Percentiles rank a stretch among this genome's conserved stretches.
Conservation (phyloP, 345 rosid genomes). For the Populus simonii region DNA sequence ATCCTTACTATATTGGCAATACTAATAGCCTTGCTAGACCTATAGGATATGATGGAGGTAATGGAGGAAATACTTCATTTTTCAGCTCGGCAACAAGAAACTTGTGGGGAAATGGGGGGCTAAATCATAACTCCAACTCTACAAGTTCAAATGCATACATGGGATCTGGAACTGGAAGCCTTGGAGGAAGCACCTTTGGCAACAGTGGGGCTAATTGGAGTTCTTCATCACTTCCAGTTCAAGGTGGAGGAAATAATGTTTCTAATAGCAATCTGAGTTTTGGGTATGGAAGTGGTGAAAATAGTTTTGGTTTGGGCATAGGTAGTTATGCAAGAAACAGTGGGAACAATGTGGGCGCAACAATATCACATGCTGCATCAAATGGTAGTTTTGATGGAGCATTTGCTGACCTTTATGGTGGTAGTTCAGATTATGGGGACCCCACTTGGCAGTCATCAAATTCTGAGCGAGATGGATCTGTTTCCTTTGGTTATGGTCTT, state of each 20-base stretch:
- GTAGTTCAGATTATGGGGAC: conserved; percentile 55
- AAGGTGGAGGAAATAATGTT: conserved; percentile 48
- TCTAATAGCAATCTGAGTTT: conserved; percentile 42
- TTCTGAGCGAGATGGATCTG: conserved; percentile 49
- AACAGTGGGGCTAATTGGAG: conserved; percentile 47
- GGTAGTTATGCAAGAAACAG: conserved; percentile 53
- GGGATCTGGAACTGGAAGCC: conserved; percentile 49
- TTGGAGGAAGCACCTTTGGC: conserved; percentile 52
- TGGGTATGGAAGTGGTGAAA: conserved; percentile 57
- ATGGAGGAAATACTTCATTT: conserved; percentile 63
- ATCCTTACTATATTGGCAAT: conserved; percentile 60
- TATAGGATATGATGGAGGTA: conserved; percentile 59
- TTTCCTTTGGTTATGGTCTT: conserved; percentile 49
- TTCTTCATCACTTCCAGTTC: conserved; percentile 49
- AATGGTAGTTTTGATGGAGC: conserved; percentile 47
- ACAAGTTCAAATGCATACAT: conserved; percentile 41
- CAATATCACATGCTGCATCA: conserved; percentile 48
- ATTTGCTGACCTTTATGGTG: conserved; percentile 44
- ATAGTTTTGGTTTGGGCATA: conserved; percentile 42
- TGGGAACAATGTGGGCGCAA: conserved; percentile 37
- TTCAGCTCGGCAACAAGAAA: conserved; percentile 65
- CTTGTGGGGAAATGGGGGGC: conserved; percentile 69
- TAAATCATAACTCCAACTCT: conserved; percentile 41
- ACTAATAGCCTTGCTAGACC: conserved; percentile 51
- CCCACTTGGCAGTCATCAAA: conserved; percentile 55